phyloP scores from a whole-genome alignment of 805 yeast species.

The Hanseniaspora thailandica region DNA sequence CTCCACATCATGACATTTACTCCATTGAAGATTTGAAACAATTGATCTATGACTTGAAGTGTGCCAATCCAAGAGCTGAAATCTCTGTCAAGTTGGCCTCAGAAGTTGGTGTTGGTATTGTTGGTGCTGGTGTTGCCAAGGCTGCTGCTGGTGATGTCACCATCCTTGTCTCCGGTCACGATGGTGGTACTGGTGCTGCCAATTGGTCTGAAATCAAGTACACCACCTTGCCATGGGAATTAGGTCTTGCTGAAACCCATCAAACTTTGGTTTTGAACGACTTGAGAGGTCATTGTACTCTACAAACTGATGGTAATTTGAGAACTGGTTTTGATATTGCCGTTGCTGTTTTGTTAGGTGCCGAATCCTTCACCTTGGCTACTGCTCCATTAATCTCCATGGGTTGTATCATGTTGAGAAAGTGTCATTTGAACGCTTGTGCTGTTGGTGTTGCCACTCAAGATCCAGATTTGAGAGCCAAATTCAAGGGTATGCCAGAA shows the following conservation, averaged over 20 bases:
- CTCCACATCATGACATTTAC: conserved; percentile 97
- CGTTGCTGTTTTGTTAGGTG: conserved; percentile 89
- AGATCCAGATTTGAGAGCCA: conserved; percentile 84
- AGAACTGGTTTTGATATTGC: conserved; percentile 97
- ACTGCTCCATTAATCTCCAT: conserved; percentile 92
- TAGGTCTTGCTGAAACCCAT: conserved; percentile 95
- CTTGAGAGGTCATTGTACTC: conserved; percentile 85
- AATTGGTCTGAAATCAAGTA: conserved; percentile 93
- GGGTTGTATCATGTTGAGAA: conserved; percentile 96
- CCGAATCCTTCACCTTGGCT: conserved; percentile 97
- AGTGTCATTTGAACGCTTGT: conserved; percentile 86
- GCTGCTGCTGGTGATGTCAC: conserved; percentile 83
- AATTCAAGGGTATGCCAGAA: conserved; percentile 94
- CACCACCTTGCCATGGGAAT: conserved; percentile 98
- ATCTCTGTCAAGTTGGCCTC: conserved; percentile 93
- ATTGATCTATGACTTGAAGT: conserved; percentile 88
- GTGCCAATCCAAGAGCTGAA: conserved; percentile 93
- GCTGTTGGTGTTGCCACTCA: conserved; percentile 99
- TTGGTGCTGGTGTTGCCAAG: conserved; percentile 98
- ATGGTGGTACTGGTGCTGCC: conserved; percentile 99
- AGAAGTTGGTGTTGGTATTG: conserved; percentile 98
- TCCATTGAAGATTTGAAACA: conserved; percentile 97
- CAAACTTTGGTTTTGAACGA: conserved; percentile 94
- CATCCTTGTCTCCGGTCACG: conserved; percentile 89
- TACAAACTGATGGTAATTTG: conserved; percentile 97